Base-by-base conservation (phyloP, 179 eudicot genomes). In the Vitellaria paradoxa region DNA sequence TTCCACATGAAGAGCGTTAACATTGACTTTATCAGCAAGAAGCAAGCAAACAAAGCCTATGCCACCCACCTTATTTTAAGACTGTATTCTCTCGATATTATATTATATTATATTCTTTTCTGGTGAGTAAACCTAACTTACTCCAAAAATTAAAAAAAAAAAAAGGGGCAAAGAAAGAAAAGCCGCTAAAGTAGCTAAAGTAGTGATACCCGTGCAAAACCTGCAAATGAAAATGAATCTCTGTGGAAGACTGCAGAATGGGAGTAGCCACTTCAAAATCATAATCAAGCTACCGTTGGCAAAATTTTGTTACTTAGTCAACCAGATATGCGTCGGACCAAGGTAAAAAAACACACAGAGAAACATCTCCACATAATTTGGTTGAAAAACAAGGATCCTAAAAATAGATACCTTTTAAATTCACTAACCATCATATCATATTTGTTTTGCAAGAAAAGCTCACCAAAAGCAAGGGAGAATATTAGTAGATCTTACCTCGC, bases 401-500 rank as follows among this genome's bases (percentile, higher is more conserved):
- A 63, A 63, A 23, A 17, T 26, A 64, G 65, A 61, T 61, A 30
- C 68, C 26, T 26, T 64, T 30, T 17, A 24, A 64, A 23, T 13
- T 5, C 5, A 42, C 45, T 42, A 42, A 42, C 45, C 45, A 42
- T 42, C 45, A 42, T 42, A 42, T 5, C 5, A 42, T 42, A 42
- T 42, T 4, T 42, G 6, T 42, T 42, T 42, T 42, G 45, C 45
- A 42, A 42, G 45, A 42, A 42, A 42, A 42, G 45, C 3, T 42
- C 45, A 2, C 45, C 45, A 42, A 42, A 42, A 42, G 45, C 45
- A 60, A 60, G 64, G 24, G 17, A 17, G 17, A 60, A n/a, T 10
- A 20, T 45, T 5, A 0, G 26, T 17, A 69, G 56, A 52, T 18
- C 50, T 73, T 88, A 90, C 93, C 87, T 90, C 93, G 65, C 88